A percentile compares a stretch with the other conserved stretches of the same genome.
These are phyloP conservation scores for Phytophthora aleatoria DNA, from an alignment of 352 stramenopile species.

Conservation along the genomic window DNA sequence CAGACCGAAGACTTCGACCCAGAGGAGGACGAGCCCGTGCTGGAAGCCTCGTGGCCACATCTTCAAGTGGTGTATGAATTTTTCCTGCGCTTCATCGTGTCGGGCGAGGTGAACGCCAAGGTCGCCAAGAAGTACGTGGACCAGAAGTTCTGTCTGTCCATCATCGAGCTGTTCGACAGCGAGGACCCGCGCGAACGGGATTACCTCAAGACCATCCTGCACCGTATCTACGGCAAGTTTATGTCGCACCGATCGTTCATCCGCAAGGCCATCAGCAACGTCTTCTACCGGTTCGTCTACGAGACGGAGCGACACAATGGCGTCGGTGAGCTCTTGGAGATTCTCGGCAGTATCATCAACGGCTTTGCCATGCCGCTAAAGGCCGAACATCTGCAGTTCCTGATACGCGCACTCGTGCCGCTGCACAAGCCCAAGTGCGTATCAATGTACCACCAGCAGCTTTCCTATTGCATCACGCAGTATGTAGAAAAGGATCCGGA, in stretches of 20 bases:
- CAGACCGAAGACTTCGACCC: slow-evolving; percentile 99
- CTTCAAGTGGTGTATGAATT: slow-evolving; percentile 99
- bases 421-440: slow-evolving; percentile 98
- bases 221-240: slow-evolving; percentile 99
- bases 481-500: slow-evolving; percentile 99
- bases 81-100: slow-evolving; percentile 98
- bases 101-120: slow-evolving; percentile 97
- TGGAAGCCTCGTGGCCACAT: slow-evolving; percentile 98
- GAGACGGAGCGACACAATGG: slow-evolving; percentile 96
- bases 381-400: slow-evolving; percentile 96
- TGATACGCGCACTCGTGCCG: slow-evolving; percentile 95
- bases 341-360: slow-evolving; percentile 98
- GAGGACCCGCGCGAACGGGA: slow-evolving; percentile 98
- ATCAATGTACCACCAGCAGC: slow-evolving; percentile 97
- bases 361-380: slow-evolving; percentile 99
- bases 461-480: slow-evolving; percentile 99
- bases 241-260: slow-evolving; percentile 99
- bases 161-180: slow-evolving; percentile 95
- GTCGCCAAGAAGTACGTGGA: slow-evolving; percentile 98
- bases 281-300: slow-evolving; percentile 99
- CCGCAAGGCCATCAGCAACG: slow-evolving; percentile 96
- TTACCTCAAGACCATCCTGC: slow-evolving; percentile 99
- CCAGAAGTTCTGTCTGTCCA: slow-evolving; percentile 95
- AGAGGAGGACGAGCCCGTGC: slow-evolving; percentile 97
- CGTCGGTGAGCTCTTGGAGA: slow-evolving; percentile 98